phyloP scores from a whole-genome alignment of 192 early-diverging fungal species.

The Backusella tarrabulga region DNA sequence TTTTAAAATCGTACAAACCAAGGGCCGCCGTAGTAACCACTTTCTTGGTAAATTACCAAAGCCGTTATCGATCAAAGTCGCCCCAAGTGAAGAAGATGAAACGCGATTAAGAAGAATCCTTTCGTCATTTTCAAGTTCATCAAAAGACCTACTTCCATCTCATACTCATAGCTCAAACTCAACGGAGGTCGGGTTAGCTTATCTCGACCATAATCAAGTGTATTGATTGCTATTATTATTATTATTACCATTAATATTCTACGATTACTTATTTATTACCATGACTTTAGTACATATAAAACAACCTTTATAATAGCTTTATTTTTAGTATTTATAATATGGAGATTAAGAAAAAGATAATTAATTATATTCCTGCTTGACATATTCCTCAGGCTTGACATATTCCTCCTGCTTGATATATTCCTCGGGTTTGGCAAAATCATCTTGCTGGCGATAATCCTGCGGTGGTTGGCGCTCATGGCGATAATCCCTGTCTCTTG shows the following conservation, averaged over 20 bases:
- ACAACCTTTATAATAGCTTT: not conserved
- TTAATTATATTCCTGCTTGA: not conserved
- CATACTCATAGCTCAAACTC: not conserved
- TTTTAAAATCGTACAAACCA: slow-evolving; percentile 25
- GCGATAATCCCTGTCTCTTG: slow-evolving; percentile 7
- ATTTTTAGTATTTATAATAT: not conserved
- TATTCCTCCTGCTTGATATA: not conserved
- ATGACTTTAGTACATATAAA: not conserved
- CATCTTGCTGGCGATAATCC: not conserved
- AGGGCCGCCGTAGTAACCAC: not conserved
- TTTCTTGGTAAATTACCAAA: slow-evolving; percentile 24
- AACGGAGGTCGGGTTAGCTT: not conserved
- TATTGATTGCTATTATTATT: not conserved
- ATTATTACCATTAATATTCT: not conserved
- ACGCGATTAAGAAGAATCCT: not conserved
- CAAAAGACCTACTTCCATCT: not conserved
- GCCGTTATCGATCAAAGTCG: not conserved
- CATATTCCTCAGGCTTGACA: not conserved
- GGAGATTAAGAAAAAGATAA: not conserved
- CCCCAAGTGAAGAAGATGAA: not conserved
- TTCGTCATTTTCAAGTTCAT: not conserved
- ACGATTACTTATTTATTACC: not conserved
- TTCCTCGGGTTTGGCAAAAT: not conserved
- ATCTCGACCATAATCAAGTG: not conserved
- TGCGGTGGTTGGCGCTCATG: not conserved